These are phyloP conservation scores for Edaphochlamys debaryana DNA, from an alignment of 139 green algal genomes.

Conservation along the genomic window DNA sequence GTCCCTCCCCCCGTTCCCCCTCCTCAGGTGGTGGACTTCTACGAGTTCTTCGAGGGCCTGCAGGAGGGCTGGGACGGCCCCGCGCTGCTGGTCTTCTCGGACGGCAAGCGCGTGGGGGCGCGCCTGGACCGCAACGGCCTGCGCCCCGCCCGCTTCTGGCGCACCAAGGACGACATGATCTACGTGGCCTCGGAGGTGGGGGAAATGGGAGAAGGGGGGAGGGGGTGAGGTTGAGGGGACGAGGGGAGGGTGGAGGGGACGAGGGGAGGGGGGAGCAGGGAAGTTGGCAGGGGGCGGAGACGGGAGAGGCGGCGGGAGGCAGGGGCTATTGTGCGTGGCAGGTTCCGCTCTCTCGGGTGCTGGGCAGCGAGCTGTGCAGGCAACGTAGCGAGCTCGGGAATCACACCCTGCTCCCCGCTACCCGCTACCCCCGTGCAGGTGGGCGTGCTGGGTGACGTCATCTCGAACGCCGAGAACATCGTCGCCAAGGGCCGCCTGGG, in stretches of 20 bases:
- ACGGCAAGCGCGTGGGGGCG: conserved; percentile 91
- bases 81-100: conserved; percentile 97
- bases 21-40: conserved; percentile 84
- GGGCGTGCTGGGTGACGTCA: conserved; percentile 93
- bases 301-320: too few species aligned
- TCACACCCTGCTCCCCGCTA: background rate
- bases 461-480: conserved; percentile 86
- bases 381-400: too few species aligned
- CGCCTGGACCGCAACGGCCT: conserved; percentile 98
- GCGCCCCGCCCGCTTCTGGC: conserved; percentile 96
- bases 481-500: conserved; percentile 95
- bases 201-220: too few species aligned
- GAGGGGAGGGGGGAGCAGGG: background rate
- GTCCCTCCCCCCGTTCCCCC: too few species aligned
- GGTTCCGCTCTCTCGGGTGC: too few species aligned
- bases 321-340: too few species aligned
- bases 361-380: too few species aligned
- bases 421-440: conserved; percentile 64
- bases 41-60: conserved; percentile 97
- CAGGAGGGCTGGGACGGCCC: conserved; percentile 99
- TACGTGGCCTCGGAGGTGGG: conserved; percentile 98
- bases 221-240: too few species aligned
- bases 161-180: conserved; percentile 94
- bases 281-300: background rate
- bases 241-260: too few species aligned